These are phyloP conservation scores for Candida patagonica DNA, from an alignment of 805 yeast species.

Conservation along the genomic window DNA sequence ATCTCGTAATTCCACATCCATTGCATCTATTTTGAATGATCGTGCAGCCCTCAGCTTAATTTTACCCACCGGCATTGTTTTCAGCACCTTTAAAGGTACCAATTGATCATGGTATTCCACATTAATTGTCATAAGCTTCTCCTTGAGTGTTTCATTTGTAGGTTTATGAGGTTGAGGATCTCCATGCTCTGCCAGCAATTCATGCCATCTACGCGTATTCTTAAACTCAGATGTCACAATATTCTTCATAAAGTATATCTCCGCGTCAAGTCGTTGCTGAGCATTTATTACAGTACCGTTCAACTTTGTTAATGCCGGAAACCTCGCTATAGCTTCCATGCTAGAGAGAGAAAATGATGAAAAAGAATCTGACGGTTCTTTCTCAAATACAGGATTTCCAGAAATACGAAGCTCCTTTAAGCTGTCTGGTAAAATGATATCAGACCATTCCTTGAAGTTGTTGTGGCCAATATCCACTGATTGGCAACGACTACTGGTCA, in stretches of 20 bases:
- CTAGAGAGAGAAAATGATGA: too few species aligned
- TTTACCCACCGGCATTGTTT: constrained; percentile 29
- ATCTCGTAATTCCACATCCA: constrained; percentile 5
- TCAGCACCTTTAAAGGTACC: constrained; percentile 17
- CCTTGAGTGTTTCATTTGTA: constrained; percentile 8
- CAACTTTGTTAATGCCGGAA: constrained; percentile 30
- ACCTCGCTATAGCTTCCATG: neutral
- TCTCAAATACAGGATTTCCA: constrained; percentile 40
- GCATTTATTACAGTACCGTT: constrained; percentile 48
- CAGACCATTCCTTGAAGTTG: constrained; percentile 36
- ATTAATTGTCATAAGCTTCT: constrained; percentile 15
- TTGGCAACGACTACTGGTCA: neutral
- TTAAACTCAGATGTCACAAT: constrained; percentile 26
- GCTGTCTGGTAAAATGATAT: constrained; percentile 29
- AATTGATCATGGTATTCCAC: constrained; percentile 7
- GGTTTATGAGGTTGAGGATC: constrained; percentile 10
- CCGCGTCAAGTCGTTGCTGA: constrained; percentile 53
- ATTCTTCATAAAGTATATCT: constrained; percentile 52
- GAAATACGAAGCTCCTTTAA: constrained; percentile 40
- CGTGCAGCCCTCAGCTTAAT: constrained; percentile 27
- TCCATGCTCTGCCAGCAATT: constrained; percentile 31
- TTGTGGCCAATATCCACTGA: constrained; percentile 47
- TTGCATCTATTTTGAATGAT: constrained; percentile 8
- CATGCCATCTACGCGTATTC: constrained; percentile 31
- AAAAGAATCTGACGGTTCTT: neutral